Percentiles rank a stretch among this genome's conserved stretches.
phyloP scores from a whole-genome alignment of 805 yeast genomes.

The Yarrowia sp. region DNA sequence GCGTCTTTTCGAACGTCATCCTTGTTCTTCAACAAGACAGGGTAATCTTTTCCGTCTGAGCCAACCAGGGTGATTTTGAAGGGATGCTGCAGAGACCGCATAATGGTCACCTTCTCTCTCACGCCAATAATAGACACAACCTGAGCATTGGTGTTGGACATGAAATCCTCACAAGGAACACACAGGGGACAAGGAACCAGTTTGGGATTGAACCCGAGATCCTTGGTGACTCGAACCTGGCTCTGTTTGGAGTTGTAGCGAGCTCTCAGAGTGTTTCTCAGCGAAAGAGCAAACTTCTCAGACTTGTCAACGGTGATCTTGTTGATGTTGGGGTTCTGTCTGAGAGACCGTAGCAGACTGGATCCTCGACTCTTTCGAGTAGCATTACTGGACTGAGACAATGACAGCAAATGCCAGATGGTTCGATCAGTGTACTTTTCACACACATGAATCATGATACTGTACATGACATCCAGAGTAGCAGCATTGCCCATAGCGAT shows the following conservation, averaged over 20 bases:
- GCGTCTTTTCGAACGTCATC: constrained; percentile 97
- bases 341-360: not conserved
- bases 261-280: not conserved
- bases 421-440: constrained; percentile 73
- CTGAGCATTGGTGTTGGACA: constrained; percentile 27
- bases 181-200: constrained; percentile 28
- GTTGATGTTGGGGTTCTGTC: not conserved
- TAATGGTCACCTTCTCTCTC: constrained; percentile 64
- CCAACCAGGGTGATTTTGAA: constrained; percentile 72
- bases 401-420: constrained; percentile 67
- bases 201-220: constrained; percentile 13
- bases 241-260: constrained; percentile 6
- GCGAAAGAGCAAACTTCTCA: constrained; percentile 6
- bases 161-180: constrained; percentile 32
- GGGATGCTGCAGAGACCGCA: constrained; percentile 84
- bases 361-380: not conserved
- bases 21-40: constrained; percentile 73
- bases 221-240: not conserved
- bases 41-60: constrained; percentile 68
- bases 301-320: not conserved
- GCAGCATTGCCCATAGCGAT: constrained; percentile 58
- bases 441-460: constrained; percentile 57
- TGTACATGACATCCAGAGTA: constrained; percentile 53
- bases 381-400: constrained; percentile 7
- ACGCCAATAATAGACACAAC: constrained; percentile 57